Evolutionary conservation across 2,329 filamentous ascomycete genomes (phyloP), one percentile per base, ranked within the genome.

Genomic region (Emericellopsis atlantica): DNA sequence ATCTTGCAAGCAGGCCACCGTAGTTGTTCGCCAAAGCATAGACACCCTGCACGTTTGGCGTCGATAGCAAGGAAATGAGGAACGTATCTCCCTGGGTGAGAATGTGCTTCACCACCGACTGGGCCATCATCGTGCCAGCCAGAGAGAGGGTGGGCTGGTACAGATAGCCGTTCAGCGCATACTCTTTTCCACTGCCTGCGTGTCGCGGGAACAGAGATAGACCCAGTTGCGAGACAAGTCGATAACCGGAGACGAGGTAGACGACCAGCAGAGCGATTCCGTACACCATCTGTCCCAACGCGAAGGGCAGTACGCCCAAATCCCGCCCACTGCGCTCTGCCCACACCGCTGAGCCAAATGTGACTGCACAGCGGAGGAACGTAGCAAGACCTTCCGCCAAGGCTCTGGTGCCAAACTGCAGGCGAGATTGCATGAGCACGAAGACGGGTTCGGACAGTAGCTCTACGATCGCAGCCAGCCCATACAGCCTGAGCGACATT

Each of bases 11-110:
- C 0, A 98, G 74, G 3, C 89, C 85, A 18, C 92, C 92, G 57
- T 92, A 98, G 60, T 96, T 98, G 51, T 88, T 88, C 40, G 90
- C 92, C 5, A 98, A 72, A 0, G 89, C 87, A 55, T 96, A 98
- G 31, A 87, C 79, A 12, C 92, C 92, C 64, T 96, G 92, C 5
- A 89, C 83, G 34, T 77, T 69, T 1, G 92, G 74, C 0, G 79
- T 79, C 6, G 89, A 81, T 43, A 96, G 70, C 11, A 80, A 64
- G 14, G 84, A 81, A 47, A 98, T 81, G 39, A 96, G 77, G 49
- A 96, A 76, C 2, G 88, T 87, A 62, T 98, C 92, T 44, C 90
- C 92, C 62, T 96, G 88, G 0, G 92, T 96, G 40, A 98, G 74
- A 40, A 96, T 57, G 57, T 96, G 90, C 61, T 98, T 98, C 52